A percentile compares a stretch with the other conserved stretches of the same genome.
phyloP scores from a whole-genome alignment of 2,329 filamentous ascomycete genomes.

The Ploettnerulaceae sp. region DNA sequence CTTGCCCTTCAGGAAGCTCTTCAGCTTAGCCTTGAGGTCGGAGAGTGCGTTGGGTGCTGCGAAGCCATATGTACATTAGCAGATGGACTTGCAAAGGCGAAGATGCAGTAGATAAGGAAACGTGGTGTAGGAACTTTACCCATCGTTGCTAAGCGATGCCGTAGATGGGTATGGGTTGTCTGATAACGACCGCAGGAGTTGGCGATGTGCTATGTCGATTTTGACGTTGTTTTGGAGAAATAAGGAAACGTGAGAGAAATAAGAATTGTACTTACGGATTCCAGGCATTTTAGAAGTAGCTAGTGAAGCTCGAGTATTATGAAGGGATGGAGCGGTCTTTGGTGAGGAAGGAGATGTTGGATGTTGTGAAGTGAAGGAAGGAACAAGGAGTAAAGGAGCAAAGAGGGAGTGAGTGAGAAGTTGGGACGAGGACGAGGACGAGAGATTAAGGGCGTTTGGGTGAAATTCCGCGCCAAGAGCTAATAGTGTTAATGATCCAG shows the following conservation, averaged over 20 bases:
- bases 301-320: conserved; percentile 1
- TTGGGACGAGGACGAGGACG: background rate
- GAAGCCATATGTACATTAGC: conserved; percentile 12
- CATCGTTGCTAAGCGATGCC: conserved; percentile 5
- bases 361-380: background rate
- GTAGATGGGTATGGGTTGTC: background rate
- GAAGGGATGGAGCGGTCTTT: background rate
- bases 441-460: too few relatives aligned
- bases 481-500: too few relatives aligned
- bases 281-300: conserved; percentile 28
- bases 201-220: conserved; percentile 5
- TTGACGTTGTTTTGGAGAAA: background rate
- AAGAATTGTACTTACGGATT: conserved; percentile 27
- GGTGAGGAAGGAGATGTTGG: conserved; percentile 1
- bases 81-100: background rate
- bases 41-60: conserved; percentile 31
- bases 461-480: too few relatives aligned
- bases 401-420: background rate
- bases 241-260: conserved; percentile 4
- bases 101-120: background rate
- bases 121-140: background rate
- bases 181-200: background rate
- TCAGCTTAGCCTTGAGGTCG: conserved; percentile 32
- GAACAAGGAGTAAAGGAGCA: background rate
- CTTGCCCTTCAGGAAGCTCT: conserved; percentile 31